Conservation (phyloP, 2,329 filamentous ascomycete genomes). For the Aspergillus hiratsukae region DNA sequence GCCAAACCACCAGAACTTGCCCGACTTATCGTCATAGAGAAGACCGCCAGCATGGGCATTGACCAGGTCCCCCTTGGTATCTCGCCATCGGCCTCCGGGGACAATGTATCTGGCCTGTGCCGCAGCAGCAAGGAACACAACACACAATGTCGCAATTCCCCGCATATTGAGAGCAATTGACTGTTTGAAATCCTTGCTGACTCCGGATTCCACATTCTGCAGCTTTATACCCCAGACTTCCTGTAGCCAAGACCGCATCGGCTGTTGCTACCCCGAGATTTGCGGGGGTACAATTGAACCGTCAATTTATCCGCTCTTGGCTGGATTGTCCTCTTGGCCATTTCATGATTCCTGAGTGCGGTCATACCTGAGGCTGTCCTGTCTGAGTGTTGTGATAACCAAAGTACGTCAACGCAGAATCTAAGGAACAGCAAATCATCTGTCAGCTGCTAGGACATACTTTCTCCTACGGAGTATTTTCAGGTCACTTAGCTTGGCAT, state of each 20-base stretch:
- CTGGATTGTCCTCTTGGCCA: background rate
- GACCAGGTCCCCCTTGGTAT: conserved; percentile 56
- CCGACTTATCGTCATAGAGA: conserved; percentile 48
- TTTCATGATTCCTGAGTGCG: background rate
- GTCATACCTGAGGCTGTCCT: background rate
- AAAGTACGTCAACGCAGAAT: background rate
- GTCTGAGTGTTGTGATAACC: too few species aligned
- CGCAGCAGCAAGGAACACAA: conserved; percentile 1
- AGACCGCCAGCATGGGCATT: conserved; percentile 60
- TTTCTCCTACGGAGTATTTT: too few species aligned
- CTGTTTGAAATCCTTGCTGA: background rate
- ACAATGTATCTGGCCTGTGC: conserved; percentile 53
- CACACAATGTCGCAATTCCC: background rate
- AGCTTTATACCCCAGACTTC: background rate
- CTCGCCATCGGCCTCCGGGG: conserved; percentile 57
- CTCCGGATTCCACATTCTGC: background rate
- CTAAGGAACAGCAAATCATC: background rate
- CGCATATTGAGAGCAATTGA: conserved; percentile 4
- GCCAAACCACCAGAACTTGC: conserved; percentile 59
- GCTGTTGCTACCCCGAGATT: conserved; percentile 10
- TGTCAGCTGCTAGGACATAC: too few species aligned
- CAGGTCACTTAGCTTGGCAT: too few species aligned
- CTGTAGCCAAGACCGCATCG: conserved; percentile 8
- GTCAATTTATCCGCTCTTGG: conserved; percentile 10
- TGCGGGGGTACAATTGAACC: conserved; percentile 12